Evolutionary conservation across 768 basidiomycete species (phyloP).

Genomic region (Psilocybe azurescens): DNA sequence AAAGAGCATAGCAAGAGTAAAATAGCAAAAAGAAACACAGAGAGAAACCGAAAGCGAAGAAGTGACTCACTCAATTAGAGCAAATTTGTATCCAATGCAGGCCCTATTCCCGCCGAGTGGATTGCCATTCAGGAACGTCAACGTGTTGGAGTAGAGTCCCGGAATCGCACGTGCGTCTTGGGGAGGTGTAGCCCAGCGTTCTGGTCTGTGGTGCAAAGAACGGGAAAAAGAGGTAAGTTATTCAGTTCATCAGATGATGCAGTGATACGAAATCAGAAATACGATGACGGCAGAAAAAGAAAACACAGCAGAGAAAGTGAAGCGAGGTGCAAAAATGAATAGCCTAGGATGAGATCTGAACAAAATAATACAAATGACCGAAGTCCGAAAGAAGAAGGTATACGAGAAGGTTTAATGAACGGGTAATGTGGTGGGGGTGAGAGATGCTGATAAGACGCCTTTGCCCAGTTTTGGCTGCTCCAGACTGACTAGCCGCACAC

Average conservation of each 20-base stretch:
- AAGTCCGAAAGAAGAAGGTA: neutral
- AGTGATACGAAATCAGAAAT: neutral
- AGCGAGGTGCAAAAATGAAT: neutral
- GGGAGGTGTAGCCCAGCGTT: constrained; percentile 61
- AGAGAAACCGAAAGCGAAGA: neutral
- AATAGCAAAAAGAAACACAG: constrained; percentile 15
- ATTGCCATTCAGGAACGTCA: constrained; percentile 64
- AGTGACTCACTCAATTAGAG: constrained; percentile 58
- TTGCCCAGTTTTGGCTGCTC: neutral
- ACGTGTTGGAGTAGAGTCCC: constrained; percentile 56
- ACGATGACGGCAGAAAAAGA: constrained; percentile 4
- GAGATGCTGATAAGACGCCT: constrained; percentile 1
- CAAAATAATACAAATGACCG: neutral
- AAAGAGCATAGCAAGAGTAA: constrained; percentile 3
- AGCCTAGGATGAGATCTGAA: neutral
- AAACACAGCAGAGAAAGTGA: constrained; percentile 1
- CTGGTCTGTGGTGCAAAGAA: constrained; percentile 49
- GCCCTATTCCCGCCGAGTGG: constrained; percentile 56
- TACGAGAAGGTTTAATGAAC: neutral
- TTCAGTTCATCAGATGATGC: constrained; percentile 2
- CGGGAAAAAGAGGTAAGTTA: neutral
- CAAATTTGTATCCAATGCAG: constrained; percentile 68
- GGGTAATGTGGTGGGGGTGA: neutral
- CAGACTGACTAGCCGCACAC: neutral
- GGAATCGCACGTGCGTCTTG: constrained; percentile 32